Evolutionary conservation across 106 monocot species (phyloP), one percentile per base, ranked within the genome.

Genomic region (Iris macrosiphon): DNA sequence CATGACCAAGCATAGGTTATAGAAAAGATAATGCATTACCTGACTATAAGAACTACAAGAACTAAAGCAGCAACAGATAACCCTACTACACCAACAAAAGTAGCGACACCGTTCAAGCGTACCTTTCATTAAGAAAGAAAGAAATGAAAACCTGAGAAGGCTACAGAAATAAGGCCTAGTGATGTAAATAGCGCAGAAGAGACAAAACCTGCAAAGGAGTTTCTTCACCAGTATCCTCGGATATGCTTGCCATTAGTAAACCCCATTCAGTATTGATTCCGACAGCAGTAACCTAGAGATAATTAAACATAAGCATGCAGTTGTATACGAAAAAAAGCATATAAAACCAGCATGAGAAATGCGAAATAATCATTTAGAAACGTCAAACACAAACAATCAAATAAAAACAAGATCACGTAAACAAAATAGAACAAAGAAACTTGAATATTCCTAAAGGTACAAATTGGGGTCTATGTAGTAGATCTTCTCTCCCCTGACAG

Each of bases 231-330:
- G 71, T 89, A 61, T 96, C 96, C 59, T 89, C 89, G 7, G 96
- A 86, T 59, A 96, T 83, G 50, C 79, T 96, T 22, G 86, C 96
- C 96, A 96, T 96, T 37, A 96, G 59, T 64, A 89, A 60, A 31
- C 96, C 96, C 96, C 96, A 96, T 75, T 96, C 96, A 41, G 96
- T 96, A 72, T 96, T 96, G 38, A 83, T 71, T 57, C 96, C 96
- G 25, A 96, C 96, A 74, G 86, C 82, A 51, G 89, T 83, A 49
- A 90, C 96, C 96, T 95, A 43, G 24, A 60, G 27, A 25, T 43
- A 56, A 12, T 27, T 61, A 38, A 53, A 20, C 17, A 6, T 18
- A 25, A 4, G 24, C 20, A 63, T 35, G 23, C 19, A n/a, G 14
- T 4, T 13, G 14, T 4, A 17, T 13, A 15, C 5, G 43, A 43